Percentiles rank a stretch among this genome's conserved stretches.
These are phyloP conservation scores for Pythium volutum DNA, from an alignment of 352 stramenopile genomes.

Conservation along the genomic window DNA sequence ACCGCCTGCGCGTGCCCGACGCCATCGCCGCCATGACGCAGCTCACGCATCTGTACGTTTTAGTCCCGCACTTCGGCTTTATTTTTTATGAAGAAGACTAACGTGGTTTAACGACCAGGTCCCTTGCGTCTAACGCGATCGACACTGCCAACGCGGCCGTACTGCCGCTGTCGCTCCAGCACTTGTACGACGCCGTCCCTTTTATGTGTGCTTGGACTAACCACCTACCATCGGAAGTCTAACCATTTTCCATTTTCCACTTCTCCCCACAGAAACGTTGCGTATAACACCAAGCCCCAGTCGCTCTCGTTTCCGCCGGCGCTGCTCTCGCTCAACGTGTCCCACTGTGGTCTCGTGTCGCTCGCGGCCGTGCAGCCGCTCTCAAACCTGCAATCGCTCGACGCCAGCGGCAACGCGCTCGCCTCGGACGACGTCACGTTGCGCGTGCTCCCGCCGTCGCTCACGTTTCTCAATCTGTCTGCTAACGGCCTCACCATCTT, in stretches of 20 bases:
- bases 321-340: constrained; percentile 14
- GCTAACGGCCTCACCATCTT: constrained; percentile 15
- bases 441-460: constrained; percentile 1
- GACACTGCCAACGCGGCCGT: background rate
- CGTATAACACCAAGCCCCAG: constrained; percentile 6
- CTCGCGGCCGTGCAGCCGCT: background rate
- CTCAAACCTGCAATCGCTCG: constrained; percentile 5
- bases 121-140: constrained; percentile 18
- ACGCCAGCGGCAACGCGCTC: constrained; percentile 20
- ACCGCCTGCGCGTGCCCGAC: constrained; percentile 1
- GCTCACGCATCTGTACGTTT: constrained; percentile 18
- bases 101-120: background rate
- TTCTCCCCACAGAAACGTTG: constrained; percentile 14
- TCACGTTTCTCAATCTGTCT: constrained; percentile 16
- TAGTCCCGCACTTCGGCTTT: background rate
- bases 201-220: background rate
- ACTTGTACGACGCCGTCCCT: constrained; percentile 16
- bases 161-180: constrained; percentile 7
- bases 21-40: background rate
- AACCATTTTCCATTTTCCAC: background rate
- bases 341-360: constrained; percentile 10
- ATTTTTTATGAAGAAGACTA: background rate
- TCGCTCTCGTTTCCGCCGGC: background rate
- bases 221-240: background rate
- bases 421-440: background rate